These are phyloP conservation scores for Amoebophrya sp. DNA, from an alignment of 169 alveolate genomes.

Conservation along the genomic window DNA sequence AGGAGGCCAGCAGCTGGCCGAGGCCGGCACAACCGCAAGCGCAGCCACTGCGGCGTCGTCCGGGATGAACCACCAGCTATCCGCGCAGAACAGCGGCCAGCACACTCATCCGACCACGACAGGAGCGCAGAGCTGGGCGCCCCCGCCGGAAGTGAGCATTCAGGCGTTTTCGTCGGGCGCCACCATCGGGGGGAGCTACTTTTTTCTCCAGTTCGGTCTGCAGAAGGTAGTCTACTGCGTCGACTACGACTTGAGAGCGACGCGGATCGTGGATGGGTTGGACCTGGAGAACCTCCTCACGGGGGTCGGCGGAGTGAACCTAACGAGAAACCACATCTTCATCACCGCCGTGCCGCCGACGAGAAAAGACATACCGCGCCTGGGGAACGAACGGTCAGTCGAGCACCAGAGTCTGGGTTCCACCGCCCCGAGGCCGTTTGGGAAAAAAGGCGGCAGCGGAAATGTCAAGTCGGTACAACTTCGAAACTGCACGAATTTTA, in stretches of 20 bases:
- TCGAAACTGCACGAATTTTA: too few relatives aligned
- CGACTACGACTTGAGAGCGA: not conserved
- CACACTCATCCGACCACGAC: too few relatives aligned
- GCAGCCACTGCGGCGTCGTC: too few relatives aligned
- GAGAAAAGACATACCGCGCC: not conserved
- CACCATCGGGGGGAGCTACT: not conserved
- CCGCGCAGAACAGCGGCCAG: too few relatives aligned
- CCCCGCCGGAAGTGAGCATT: too few relatives aligned
- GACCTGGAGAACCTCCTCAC: not conserved
- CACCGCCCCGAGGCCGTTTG: too few relatives aligned
- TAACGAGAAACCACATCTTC: not conserved
- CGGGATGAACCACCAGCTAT: too few relatives aligned
- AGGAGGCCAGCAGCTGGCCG: too few relatives aligned
- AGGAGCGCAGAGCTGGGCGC: too few relatives aligned
- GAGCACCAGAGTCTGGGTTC: too few relatives aligned
- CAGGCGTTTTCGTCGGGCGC: not conserved
- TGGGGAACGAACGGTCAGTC: not conserved
- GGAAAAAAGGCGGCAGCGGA: not conserved
- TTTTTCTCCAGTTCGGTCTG: not conserved
- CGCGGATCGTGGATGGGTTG: not conserved
- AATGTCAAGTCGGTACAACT: not conserved
- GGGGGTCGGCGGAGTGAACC: not conserved
- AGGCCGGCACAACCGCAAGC: too few relatives aligned
- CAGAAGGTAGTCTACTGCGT: not conserved
- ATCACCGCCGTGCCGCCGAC: not conserved